Base-by-base conservation (phyloP, 2,329 filamentous ascomycete genomes). In the Phialemoniopsis sp. region DNA sequence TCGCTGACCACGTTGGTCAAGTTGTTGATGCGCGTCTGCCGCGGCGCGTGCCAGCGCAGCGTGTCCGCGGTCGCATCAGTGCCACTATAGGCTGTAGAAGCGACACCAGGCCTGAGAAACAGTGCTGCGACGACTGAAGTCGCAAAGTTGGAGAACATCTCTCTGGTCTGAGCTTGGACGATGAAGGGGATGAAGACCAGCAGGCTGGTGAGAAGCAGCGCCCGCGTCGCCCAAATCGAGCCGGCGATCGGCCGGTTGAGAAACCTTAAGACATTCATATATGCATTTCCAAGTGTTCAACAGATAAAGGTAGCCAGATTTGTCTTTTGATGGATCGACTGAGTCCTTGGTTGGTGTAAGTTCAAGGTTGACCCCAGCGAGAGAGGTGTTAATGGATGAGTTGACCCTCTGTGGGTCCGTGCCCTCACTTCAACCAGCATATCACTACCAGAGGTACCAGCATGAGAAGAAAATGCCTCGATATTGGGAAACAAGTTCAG, bases 21-120 rank as follows among this genome's bases (percentile, higher is more conserved):
- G 44, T 58, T 56, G 48, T 59, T 59, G 39, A 57, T 38, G 21
- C 44, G 26, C n/a, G 50, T 50, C 34, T 44, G 41, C 5, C 43
- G 40, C 3, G 57, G 55, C 30, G 56, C 36, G 34, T 54, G 38
- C 57, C 57, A 59, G 13, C 46, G 38, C 21, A 53, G 38, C 15
- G 52, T 41, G n/a, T 33, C 14, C 17, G 34, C n/a, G 32, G 38
- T 34, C 17, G 6, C 13, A 29, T 14, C 18, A 21, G 30, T 19
- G 29, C 3, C 19, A 26, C 21, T 10, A 6, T 32, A 32, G 8
- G 32, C 32, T 26, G 30, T 17, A 39, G 37, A 29, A 17, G 37
- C 12, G 32, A 19, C 18, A 17, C 41, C 17, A n/a, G 17, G 15
- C 34, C 34, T 34, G 21, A 34, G 13, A 10, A 29, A 18, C 15